Evolutionary conservation across 345 rosid species (phyloP).

Genomic region (Ceriops tagal): DNA sequence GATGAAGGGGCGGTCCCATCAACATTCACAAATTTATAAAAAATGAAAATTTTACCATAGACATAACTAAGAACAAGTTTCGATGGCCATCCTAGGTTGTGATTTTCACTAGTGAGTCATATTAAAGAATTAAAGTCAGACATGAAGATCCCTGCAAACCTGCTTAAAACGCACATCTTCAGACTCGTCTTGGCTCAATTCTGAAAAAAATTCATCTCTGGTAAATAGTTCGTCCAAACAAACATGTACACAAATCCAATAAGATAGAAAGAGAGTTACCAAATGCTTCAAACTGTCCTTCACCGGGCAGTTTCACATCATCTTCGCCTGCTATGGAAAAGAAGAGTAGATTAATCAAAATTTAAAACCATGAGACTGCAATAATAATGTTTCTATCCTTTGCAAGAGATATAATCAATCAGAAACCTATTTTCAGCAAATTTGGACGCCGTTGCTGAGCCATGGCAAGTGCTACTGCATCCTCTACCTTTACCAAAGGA

Average conservation of each 20-base stretch:
- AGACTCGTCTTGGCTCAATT: slow-evolving; percentile 69
- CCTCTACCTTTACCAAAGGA: slow-evolving; percentile 47
- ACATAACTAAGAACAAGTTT: too few species aligned
- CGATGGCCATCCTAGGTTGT: too few species aligned
- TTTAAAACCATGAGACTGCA: too few species aligned
- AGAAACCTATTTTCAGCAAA: slow-evolving; percentile 39
- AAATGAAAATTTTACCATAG: too few species aligned
- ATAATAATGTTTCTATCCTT: too few species aligned
- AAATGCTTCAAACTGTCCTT: slow-evolving; percentile 69
- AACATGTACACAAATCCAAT: neutral
- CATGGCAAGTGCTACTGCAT: slow-evolving; percentile 73
- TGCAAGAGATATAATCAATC: neutral
- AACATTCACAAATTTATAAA: too few species aligned
- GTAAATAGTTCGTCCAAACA: neutral
- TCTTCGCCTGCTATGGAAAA: slow-evolving; percentile 29
- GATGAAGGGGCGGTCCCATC: too few species aligned
- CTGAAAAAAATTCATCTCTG: slow-evolving; percentile 34
- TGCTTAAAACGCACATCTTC: slow-evolving; percentile 84
- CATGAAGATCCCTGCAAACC: slow-evolving; percentile 32
- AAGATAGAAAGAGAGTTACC: slow-evolving; percentile 29
- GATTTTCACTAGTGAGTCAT: too few species aligned
- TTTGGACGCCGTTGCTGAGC: slow-evolving; percentile 53
- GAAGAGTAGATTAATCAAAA: too few species aligned
- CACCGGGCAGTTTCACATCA: slow-evolving; percentile 58
- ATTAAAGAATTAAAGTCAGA: too few species aligned